Conservation (phyloP, 768 basidiomycete species). For the Rhodotorula graminis region DNA sequence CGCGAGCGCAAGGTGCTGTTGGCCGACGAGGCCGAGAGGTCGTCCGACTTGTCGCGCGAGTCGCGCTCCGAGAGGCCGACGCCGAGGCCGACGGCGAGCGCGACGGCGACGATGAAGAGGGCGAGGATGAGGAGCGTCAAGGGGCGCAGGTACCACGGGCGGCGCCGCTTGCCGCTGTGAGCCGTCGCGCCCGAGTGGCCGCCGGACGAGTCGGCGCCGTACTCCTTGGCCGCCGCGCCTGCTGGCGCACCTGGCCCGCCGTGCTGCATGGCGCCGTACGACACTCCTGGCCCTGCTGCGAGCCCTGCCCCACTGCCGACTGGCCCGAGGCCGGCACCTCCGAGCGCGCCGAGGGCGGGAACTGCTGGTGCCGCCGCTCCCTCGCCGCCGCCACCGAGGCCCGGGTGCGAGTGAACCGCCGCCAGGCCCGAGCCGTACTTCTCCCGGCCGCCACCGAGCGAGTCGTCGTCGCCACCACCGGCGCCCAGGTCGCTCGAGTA, state of each 20-base stretch:
- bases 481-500: slow-evolving; percentile 5
- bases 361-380: background rate
- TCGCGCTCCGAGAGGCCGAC: slow-evolving; percentile 22
- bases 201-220: background rate
- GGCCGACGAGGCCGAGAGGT: background rate
- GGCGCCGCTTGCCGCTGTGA: slow-evolving; percentile 7
- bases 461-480: slow-evolving; percentile 5
- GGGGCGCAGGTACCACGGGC: slow-evolving; percentile 28
- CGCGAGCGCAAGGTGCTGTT: background rate
- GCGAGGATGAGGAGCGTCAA: slow-evolving; percentile 17
- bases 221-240: background rate
- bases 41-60: background rate
- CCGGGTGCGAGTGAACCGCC: background rate
- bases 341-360: background rate
- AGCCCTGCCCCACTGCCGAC: background rate
- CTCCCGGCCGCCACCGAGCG: background rate
- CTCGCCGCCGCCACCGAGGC: background rate
- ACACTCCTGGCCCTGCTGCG: background rate
- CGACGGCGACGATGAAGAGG: slow-evolving; percentile 22
- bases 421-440: background rate
- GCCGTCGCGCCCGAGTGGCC: slow-evolving; percentile 23
- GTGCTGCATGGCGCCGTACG: background rate
- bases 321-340: background rate
- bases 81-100: slow-evolving; percentile 35
- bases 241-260: background rate